These are phyloP conservation scores for Luvunga scandens DNA, from an alignment of 345 rosid species.

Conservation along the genomic window DNA sequence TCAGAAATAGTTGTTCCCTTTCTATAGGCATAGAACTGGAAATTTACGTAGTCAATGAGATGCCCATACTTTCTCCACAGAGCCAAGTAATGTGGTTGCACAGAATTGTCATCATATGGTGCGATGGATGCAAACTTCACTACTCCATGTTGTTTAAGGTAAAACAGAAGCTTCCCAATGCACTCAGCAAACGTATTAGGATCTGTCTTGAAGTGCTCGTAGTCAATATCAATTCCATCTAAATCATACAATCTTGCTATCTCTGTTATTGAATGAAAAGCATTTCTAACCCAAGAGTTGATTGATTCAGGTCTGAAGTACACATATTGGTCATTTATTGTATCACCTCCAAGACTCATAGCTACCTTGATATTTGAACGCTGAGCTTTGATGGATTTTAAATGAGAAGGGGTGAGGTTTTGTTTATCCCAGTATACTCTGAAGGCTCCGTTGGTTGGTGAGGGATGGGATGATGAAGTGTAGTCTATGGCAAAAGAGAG, in stretches of 20 bases:
- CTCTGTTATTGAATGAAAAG: slow-evolving; percentile 37
- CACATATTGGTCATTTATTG: slow-evolving; percentile 6
- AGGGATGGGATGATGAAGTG: slow-evolving; percentile 29
- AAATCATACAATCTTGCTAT: slow-evolving; percentile 31
- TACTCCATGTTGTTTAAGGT: slow-evolving; percentile 27
- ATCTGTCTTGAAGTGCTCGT: slow-evolving; percentile 49
- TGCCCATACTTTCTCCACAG: slow-evolving; percentile 54
- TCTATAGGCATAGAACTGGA: slow-evolving; percentile 55
- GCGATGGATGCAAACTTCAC: slow-evolving; percentile 55
- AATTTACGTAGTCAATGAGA: slow-evolving; percentile 58
- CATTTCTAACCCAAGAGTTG: slow-evolving; percentile 52
- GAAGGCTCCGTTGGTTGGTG: slow-evolving; percentile 52
- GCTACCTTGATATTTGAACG: slow-evolving; percentile 47
- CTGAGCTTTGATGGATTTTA: slow-evolving; percentile 37
- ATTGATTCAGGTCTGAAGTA: slow-evolving; percentile 37
- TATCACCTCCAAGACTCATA: slow-evolving; percentile 61
- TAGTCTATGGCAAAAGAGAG: slow-evolving; percentile 55
- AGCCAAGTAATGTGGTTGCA: slow-evolving; percentile 48
- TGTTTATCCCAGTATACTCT: slow-evolving; percentile 37
- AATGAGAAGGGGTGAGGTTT: slow-evolving; percentile 33
- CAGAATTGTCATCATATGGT: slow-evolving; percentile 38
- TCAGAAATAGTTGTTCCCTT: slow-evolving; percentile 37
- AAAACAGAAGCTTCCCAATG: slow-evolving; percentile 42
- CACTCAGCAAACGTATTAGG: slow-evolving; percentile 55
- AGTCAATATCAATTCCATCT: slow-evolving; percentile 58